phyloP scores from a whole-genome alignment of 2,329 filamentous ascomycete genomes.

The Sporothrix luriei region DNA sequence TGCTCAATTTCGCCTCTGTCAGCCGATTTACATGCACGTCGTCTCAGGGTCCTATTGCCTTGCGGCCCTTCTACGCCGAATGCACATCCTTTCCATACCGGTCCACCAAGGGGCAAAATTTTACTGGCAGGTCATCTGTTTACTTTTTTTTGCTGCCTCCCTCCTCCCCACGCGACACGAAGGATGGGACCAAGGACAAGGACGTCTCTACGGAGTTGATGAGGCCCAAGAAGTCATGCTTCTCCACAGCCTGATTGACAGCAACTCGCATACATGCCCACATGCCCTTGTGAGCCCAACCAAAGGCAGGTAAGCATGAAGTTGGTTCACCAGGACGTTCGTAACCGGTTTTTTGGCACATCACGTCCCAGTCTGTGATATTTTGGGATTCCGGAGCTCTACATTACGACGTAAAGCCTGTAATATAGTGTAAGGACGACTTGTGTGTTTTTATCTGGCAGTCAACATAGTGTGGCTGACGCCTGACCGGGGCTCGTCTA shows the following conservation, averaged over 20 bases:
- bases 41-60: constrained; percentile 14
- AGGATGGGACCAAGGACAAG: background rate
- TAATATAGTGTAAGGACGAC: constrained; percentile 2
- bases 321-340: background rate
- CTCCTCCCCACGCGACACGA: constrained; percentile 10
- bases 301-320: constrained; percentile 6
- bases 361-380: background rate
- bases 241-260: background rate
- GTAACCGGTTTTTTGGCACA: background rate
- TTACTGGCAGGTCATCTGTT: background rate
- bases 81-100: constrained; percentile 1
- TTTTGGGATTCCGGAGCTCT: background rate
- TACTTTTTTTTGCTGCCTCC: too few relatives aligned
- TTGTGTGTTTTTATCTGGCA: background rate
- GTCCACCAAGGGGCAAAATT: background rate
- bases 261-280: background rate
- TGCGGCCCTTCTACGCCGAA: background rate
- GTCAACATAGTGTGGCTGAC: background rate
- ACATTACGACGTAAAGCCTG: background rate
- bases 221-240: background rate
- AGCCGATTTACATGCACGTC: constrained; percentile 17
- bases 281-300: background rate
- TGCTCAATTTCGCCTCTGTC: background rate
- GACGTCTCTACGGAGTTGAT: background rate
- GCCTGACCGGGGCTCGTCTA: background rate